Evolutionary conservation across 805 yeast species (phyloP).

Genomic region (Candida nanaspora): DNA sequence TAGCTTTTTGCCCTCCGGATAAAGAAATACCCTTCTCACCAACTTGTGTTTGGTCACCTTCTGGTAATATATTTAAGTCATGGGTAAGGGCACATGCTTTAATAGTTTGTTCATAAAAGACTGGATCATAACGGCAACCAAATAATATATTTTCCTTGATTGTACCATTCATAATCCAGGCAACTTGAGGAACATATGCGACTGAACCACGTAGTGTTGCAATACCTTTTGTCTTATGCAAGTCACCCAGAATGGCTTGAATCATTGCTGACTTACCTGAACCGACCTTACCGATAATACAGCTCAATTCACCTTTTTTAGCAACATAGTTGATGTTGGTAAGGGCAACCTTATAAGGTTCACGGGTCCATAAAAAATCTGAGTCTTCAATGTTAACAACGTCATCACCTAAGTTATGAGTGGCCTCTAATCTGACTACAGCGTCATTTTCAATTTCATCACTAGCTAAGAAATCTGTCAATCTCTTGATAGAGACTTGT

Average conservation of each 20-base stretch:
- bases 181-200: conserved; percentile 88
- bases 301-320: conserved; percentile 69
- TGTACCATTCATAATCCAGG: conserved; percentile 93
- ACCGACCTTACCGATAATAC: conserved; percentile 88
- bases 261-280: conserved; percentile 81
- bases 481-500: conserved; percentile 72
- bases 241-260: conserved; percentile 76
- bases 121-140: conserved; percentile 76
- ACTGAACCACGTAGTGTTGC: conserved; percentile 67
- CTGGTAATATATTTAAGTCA: conserved; percentile 70
- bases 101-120: conserved; percentile 69
- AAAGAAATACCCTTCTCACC: conserved; percentile 95
- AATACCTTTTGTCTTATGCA: conserved; percentile 67
- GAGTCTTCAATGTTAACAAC: conserved; percentile 58
- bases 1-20: conserved; percentile 95
- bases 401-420: conserved; percentile 53
- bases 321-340: conserved; percentile 56
- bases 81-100: conserved; percentile 80
- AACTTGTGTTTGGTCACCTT: conserved; percentile 83
- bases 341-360: conserved; percentile 65
- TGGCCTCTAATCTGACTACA: conserved; percentile 44
- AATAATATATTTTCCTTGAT: conserved; percentile 83
- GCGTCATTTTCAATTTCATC: conserved; percentile 74
- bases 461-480: conserved; percentile 62
- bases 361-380: conserved; percentile 73